Conservation (phyloP, 2,329 filamentous ascomycete species). For the Fusarium odoratissimum region DNA sequence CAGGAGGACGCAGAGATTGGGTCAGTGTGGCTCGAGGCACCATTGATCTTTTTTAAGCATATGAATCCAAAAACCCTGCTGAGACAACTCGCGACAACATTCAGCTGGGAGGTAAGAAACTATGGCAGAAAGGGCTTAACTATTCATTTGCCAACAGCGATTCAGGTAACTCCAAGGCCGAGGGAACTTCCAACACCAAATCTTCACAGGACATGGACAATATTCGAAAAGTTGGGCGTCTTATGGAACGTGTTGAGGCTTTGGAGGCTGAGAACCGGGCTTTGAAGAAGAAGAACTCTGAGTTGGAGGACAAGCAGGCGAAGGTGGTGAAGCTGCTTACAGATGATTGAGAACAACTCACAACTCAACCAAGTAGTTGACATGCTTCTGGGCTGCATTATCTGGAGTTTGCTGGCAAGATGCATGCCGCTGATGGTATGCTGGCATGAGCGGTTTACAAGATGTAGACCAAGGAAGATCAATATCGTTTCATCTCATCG, state of each 20-base stretch:
- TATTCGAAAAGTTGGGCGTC: background rate
- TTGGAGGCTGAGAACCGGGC: background rate
- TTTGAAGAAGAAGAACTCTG: background rate
- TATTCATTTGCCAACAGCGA: rapidly evolving
- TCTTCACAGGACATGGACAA: background rate
- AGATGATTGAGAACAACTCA: background rate
- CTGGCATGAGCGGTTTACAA: conserved; percentile 20
- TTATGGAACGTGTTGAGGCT: background rate
- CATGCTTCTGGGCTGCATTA: background rate
- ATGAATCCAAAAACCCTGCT: background rate
- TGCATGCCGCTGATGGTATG: conserved; percentile 21
- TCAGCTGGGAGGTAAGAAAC: background rate
- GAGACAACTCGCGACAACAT: background rate
- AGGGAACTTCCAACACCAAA: rapidly evolving
- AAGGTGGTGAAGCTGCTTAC: background rate
- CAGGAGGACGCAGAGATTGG: background rate
- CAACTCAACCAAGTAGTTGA: background rate
- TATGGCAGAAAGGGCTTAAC: background rate
- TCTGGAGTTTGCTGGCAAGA: background rate
- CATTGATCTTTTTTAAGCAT: too few species aligned
- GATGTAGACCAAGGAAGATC: conserved; percentile 3
- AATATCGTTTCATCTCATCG: background rate
- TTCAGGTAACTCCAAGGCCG: background rate
- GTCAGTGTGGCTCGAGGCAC: too few species aligned
- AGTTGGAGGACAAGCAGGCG: background rate